These are phyloP conservation scores for Fusarium graminum DNA, from an alignment of 2,329 filamentous ascomycete genomes.

Conservation along the genomic window DNA sequence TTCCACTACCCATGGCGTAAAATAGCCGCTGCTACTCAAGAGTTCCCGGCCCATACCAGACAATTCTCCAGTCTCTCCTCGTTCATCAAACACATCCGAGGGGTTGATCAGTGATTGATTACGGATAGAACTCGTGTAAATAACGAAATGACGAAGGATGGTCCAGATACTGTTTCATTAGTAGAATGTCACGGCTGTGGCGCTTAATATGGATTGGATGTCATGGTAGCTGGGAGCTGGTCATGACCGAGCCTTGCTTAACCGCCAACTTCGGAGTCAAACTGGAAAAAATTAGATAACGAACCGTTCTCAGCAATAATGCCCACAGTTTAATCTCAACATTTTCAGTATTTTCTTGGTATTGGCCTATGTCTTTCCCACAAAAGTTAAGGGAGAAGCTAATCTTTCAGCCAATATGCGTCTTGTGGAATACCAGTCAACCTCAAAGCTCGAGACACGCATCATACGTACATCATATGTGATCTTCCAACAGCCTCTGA, in stretches of 20 bases:
- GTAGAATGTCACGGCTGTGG: background rate
- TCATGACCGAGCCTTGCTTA: conserved; percentile 5
- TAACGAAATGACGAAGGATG: background rate
- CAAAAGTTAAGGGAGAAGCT: conserved; percentile 12
- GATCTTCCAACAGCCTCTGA: conserved; percentile 1
- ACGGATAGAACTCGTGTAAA: background rate
- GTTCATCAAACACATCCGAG: conserved; percentile 12
- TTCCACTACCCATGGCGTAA: conserved; percentile 29
- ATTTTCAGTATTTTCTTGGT: conserved; percentile 12
- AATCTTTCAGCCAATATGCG: conserved; percentile 1
- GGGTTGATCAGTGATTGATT: background rate
- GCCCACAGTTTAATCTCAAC: conserved; percentile 33
- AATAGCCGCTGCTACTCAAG: conserved; percentile 29
- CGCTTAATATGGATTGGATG: background rate
- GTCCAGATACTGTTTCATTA: background rate
- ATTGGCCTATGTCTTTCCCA: background rate
- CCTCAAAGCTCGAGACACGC: conserved; percentile 20
- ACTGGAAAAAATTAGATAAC: conserved; percentile 17
- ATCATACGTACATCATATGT: background rate
- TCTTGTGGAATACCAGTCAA: conserved; percentile 2
- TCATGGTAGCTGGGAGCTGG: background rate
- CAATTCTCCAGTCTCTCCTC: background rate
- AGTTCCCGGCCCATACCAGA: conserved; percentile 25
- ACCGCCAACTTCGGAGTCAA: conserved; percentile 8
- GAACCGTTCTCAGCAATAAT: conserved; percentile 23